Conservation (phyloP, 768 basidiomycete species). For the Termitomyces sp. region DNA sequence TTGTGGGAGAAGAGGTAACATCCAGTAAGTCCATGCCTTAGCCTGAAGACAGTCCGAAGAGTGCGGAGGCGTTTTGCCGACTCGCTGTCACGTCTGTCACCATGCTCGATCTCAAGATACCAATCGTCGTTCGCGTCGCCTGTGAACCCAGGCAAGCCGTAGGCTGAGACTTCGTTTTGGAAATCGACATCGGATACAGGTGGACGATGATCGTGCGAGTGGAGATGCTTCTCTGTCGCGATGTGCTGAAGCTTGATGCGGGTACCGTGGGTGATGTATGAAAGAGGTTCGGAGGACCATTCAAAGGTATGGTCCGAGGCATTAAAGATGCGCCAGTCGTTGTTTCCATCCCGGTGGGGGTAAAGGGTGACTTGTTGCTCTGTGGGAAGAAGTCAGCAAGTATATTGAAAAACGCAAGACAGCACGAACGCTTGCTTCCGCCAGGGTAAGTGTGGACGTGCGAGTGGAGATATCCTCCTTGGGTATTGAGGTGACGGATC, state of each 20-base stretch:
- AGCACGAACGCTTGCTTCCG: conserved; percentile 73
- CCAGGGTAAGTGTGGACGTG: conserved; percentile 86
- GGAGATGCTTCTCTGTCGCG: conserved; percentile 77
- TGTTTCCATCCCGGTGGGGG: conserved; percentile 97
- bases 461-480: conserved; percentile 98
- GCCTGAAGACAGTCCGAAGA: conserved; percentile 73
- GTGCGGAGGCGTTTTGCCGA: conserved; percentile 72
- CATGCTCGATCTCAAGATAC: conserved; percentile 79
- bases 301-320: conserved; percentile 44
- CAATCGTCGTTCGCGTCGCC: conserved; percentile 96
- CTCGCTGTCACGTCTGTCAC: conserved; percentile 56
- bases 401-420: not conserved
- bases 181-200: conserved; percentile 97
- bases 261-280: conserved; percentile 56
- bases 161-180: conserved; percentile 96
- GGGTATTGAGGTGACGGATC: conserved; percentile 90
- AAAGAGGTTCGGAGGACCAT: conserved; percentile 49
- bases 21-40: conserved; percentile 81
- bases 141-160: conserved; percentile 78
- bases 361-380: conserved; percentile 99
- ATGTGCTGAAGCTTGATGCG: conserved; percentile 82
- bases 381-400: conserved; percentile 23
- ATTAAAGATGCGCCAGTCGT: conserved; percentile 84
- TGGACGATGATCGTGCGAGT: conserved; percentile 93
- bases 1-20: conserved; percentile 99